Evolutionary conservation across 106 monocot species (phyloP).

Genomic region (Acorus calamus): DNA sequence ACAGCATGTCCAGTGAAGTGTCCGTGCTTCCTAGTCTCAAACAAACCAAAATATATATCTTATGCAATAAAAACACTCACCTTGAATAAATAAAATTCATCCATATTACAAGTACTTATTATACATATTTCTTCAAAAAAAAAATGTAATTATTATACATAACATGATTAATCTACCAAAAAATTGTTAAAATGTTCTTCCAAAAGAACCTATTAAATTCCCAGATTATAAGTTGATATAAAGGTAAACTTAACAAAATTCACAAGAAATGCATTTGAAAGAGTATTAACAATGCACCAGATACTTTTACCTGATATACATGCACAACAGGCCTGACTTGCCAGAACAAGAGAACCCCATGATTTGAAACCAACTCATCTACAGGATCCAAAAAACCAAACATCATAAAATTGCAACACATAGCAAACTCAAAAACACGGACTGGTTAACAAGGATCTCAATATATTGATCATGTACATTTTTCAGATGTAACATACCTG

Average conservation of each 20-base stretch:
- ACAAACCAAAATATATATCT: too few species aligned
- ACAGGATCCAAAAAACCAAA: neutral
- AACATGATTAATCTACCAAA: too few species aligned
- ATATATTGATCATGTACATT: neutral
- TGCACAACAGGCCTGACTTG: conserved; percentile 94
- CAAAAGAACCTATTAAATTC: too few species aligned
- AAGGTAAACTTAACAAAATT: neutral
- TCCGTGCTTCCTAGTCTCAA: too few species aligned
- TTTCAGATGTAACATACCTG: conserved; percentile 31
- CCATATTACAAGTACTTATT: too few species aligned
- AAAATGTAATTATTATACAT: too few species aligned
- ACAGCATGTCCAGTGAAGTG: too few species aligned
- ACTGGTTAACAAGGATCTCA: neutral
- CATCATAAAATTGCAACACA: neutral
- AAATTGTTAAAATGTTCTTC: too few species aligned
- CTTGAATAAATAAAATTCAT: too few species aligned
- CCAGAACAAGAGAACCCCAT: conserved; percentile 90
- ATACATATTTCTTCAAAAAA: too few species aligned
- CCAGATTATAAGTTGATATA: neutral
- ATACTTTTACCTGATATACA: conserved; percentile 74
- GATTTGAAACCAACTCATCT: conserved; percentile 76
- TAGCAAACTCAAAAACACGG: conserved; percentile 2
- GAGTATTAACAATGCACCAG: neutral
- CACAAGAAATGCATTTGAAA: neutral
- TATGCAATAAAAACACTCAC: too few species aligned